These are phyloP conservation scores for Coleophoma crateriformis DNA, from an alignment of 2,329 filamentous ascomycete species.

Conservation along the genomic window DNA sequence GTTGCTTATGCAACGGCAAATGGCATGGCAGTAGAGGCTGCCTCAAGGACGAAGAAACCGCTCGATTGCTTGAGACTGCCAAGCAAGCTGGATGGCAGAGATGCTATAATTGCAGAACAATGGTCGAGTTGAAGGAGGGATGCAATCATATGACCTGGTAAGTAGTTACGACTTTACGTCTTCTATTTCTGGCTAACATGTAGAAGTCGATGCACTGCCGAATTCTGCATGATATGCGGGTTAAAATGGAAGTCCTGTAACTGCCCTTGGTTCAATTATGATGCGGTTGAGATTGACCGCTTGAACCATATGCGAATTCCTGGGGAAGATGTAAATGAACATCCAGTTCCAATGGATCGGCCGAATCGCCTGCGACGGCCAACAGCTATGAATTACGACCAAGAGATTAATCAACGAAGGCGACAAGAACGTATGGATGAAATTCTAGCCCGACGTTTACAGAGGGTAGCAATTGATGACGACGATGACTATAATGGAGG, in stretches of 20 bases:
- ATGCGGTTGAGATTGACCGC: conserved; percentile 46
- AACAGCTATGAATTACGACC: conserved; percentile 22
- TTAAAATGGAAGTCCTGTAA: conserved; percentile 77
- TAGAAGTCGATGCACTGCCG: conserved; percentile 65
- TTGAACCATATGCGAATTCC: conserved; percentile 47
- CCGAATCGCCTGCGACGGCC: conserved; percentile 28
- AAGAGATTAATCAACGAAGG: conserved; percentile 30
- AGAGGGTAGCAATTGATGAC: conserved; percentile 33
- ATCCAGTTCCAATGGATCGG: conserved; percentile 21
- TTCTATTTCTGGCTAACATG: conserved; percentile 6
- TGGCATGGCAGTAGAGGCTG: conserved; percentile 69
- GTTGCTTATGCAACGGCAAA: conserved; percentile 65
- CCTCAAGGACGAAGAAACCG: conserved; percentile 63
- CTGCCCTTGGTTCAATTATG: conserved; percentile 74
- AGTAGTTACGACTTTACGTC: conserved; percentile 25
- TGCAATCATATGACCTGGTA: conserved; percentile 88
- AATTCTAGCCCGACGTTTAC: conserved; percentile 43
- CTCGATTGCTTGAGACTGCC: conserved; percentile 56
- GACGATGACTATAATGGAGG: conserved; percentile 35
- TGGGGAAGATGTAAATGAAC: conserved; percentile 21
- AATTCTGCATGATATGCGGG: conserved; percentile 87
- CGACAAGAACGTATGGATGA: conserved; percentile 41
- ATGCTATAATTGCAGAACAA: conserved; percentile 67
- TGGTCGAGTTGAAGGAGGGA: conserved; percentile 76
- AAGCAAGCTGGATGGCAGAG: conserved; percentile 67